Base-by-base conservation (phyloP, 2,329 filamentous ascomycete species). In the Rasamsonia emersonii region DNA sequence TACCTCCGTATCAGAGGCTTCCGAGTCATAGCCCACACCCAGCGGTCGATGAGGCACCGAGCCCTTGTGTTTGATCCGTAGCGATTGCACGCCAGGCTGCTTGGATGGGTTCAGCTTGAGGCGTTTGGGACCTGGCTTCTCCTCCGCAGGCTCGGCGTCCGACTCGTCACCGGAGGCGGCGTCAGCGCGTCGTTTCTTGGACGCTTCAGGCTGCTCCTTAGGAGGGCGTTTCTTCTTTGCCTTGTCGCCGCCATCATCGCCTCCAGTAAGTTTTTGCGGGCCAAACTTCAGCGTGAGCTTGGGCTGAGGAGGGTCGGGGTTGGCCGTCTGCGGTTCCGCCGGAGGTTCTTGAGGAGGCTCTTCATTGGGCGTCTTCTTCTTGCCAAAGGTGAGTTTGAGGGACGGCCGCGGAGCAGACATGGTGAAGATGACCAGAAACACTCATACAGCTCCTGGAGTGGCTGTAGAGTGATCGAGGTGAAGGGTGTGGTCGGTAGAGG, bases 1-100 rank as follows among this genome's bases (percentile, higher is more conserved):
- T 7, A 67, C 61, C 57, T 98, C 91, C 9, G 80, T 77, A 51
- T 96, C 91, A 34, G 86, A 91, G 9, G 88, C 86, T 58, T 96
- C 91, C 3, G 88, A 95, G 55, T 98, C 91, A 59, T 96, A 98
- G 5, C 89, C 91, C 35, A 93, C 86, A 31, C 91, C 91, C 1
- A 76, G 73, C 4, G 78, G 77, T 41, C 84, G 74, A 18, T 73
- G 66, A 5, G 83, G 80, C 1, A 75, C 69, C 41, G 77, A 73
- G n/a, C 79, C 80, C 45, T 79, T 76, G 29, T 75, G 67, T 48
- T 77, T 80, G 36, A 84, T 62, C 33, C 73, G 73, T 35, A 79
- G 64, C 18, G 54, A 65, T 38, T 61, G 60, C 9, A 60, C 43
- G 3, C 50, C 52, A 0, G 56, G 54, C 28, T 59, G 54, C 34